phyloP scores from a whole-genome alignment of 2,329 filamentous ascomycete genomes.

The Epichloe bromicola region DNA sequence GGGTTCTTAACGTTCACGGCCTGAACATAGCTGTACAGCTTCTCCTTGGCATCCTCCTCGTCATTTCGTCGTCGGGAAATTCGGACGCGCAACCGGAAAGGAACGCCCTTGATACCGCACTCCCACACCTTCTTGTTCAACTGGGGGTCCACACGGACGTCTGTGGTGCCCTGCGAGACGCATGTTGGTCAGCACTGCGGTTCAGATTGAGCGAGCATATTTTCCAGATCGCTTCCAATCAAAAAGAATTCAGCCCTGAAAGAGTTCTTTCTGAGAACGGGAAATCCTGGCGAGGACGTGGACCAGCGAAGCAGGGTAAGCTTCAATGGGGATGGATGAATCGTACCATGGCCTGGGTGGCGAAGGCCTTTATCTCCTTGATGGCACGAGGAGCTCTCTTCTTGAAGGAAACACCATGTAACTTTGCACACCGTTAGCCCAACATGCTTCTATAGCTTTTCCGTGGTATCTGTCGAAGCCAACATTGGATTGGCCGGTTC shows the following conservation, averaged over 20 bases:
- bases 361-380: constrained; percentile 98
- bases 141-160: constrained; percentile 96
- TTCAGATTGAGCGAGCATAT: not conserved
- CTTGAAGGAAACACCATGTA: constrained; percentile 98
- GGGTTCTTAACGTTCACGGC: constrained; percentile 98
- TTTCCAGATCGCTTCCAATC: not conserved
- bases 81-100: constrained; percentile 92
- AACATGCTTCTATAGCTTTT: constrained; percentile 2
- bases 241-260: not conserved
- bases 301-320: not conserved
- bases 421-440: constrained; percentile 37
- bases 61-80: constrained; percentile 99
- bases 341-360: constrained; percentile 89
- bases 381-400: constrained; percentile 97
- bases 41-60: constrained; percentile 98
- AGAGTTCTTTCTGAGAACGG: not conserved
- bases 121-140: constrained; percentile 99
- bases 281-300: not conserved
- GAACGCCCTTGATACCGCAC: constrained; percentile 95
- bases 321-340: not conserved
- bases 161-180: constrained; percentile 65
- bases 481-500: not conserved
- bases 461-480: not conserved
- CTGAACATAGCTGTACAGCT: constrained; percentile 99
- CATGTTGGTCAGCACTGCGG: constrained; percentile 11